Conservation (phyloP, 495 filamentous ascomycete genomes). For the Stereocaulon alpinum region DNA sequence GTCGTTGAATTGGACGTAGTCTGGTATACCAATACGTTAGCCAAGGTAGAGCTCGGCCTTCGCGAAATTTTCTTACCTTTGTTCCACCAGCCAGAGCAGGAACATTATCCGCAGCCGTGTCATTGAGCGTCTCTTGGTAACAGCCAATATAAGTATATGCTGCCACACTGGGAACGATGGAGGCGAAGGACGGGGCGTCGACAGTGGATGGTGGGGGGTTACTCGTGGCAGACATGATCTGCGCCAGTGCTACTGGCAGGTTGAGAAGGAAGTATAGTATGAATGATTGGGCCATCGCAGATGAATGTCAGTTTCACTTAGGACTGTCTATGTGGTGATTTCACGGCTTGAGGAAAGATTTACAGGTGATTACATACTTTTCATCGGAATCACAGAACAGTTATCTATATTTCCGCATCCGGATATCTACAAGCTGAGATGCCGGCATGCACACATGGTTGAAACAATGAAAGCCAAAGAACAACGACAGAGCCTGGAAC, state of each 20-base stretch:
- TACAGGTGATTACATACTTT: neutral
- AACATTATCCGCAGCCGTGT: conserved; percentile 4
- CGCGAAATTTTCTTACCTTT: conserved; percentile 10
- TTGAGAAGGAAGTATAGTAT: neutral
- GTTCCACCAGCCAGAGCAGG: conserved; percentile 21
- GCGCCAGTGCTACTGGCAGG: neutral
- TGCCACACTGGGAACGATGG: conserved; percentile 15
- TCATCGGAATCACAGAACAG: neutral
- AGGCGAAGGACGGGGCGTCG: conserved; percentile 5
- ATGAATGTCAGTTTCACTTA: neutral
- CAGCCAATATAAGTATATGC: conserved; percentile 26
- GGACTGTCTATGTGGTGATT: neutral
- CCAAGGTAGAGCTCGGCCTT: neutral
- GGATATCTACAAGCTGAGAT: neutral
- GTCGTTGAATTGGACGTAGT: conserved; percentile 23
- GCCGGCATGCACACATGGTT: neutral
- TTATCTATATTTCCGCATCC: neutral
- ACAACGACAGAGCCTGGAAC: too few relatives aligned
- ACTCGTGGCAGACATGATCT: neutral
- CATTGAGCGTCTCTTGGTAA: conserved; percentile 28
- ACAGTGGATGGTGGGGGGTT: neutral
- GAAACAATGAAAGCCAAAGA: neutral
- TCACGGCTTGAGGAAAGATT: neutral
- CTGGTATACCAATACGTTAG: conserved; percentile 5
- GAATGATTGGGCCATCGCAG: neutral